Evolutionary conservation across 805 yeast genomes (phyloP).

Genomic region (Saccharomycopsis fodiens): DNA sequence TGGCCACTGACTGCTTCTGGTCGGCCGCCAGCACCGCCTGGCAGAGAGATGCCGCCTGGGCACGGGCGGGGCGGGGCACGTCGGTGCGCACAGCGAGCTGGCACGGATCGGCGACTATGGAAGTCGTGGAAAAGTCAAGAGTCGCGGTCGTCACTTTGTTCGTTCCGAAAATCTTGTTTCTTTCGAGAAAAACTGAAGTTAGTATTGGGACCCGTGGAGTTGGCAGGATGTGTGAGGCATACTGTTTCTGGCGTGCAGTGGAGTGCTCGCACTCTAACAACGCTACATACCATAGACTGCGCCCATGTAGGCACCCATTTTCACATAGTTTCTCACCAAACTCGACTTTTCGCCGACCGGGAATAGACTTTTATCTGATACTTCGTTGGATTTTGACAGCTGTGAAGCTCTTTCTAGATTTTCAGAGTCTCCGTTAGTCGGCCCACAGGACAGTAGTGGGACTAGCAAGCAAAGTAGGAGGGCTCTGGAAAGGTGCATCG

Average conservation of each 20-base stretch:
- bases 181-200: slow-evolving; percentile 10
- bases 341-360: not conserved
- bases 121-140: slow-evolving; percentile 8
- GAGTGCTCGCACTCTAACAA: not conserved
- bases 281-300: slow-evolving; percentile 5
- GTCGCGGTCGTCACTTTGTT: slow-evolving; percentile 16
- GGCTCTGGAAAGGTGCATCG: no score
- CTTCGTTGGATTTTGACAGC: no score
- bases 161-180: slow-evolving; percentile 11
- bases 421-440: no score
- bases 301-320: slow-evolving; percentile 16
- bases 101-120: slow-evolving; percentile 6
- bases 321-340: slow-evolving; percentile 9
- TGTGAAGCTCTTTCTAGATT: no score
- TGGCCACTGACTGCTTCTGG: no score
- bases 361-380: no score
- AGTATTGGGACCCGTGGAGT: no score
- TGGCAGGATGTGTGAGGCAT: no score
- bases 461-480: no score
- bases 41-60: slow-evolving; percentile 46
- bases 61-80: not conserved
- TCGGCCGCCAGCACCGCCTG: no score
- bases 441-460: no score
- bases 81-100: not conserved
- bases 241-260: no score